Evolutionary conservation across 352 stramenopile species (phyloP).

Genomic region (Pythium periplocum): DNA sequence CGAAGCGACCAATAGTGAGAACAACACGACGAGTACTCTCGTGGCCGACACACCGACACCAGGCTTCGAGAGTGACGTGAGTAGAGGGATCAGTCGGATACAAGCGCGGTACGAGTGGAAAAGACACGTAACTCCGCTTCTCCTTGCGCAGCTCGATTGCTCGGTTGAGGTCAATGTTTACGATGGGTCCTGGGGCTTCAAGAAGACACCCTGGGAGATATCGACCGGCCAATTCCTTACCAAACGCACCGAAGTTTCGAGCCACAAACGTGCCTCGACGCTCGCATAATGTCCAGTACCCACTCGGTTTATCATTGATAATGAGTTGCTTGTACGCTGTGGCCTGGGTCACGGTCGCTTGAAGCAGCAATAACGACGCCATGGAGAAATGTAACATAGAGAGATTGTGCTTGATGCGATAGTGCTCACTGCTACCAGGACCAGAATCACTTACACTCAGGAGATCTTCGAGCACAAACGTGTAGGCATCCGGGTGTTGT

Average conservation of each 20-base stretch:
- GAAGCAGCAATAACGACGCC: constrained; percentile 74
- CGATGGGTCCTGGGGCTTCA: constrained; percentile 67
- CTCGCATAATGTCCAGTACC: constrained; percentile 88
- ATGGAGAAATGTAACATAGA: constrained; percentile 84
- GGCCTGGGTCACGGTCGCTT: constrained; percentile 69
- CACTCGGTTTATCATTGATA: constrained; percentile 47
- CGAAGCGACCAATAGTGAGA: constrained; percentile 70
- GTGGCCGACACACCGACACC: constrained; percentile 65
- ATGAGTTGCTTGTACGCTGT: constrained; percentile 81
- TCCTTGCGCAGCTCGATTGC: constrained; percentile 54
- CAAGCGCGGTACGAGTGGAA: constrained; percentile 31
- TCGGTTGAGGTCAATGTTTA: constrained; percentile 81
- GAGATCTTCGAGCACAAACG: constrained; percentile 79
- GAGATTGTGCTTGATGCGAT: constrained; percentile 81
- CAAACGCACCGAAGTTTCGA: constrained; percentile 61
- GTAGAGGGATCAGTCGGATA: constrained; percentile 34
- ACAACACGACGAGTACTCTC: constrained; percentile 66
- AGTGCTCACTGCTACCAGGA: constrained; percentile 22
- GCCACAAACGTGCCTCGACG: constrained; percentile 62
- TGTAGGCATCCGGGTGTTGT: constrained; percentile 54
- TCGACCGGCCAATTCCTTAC: constrained; percentile 35
- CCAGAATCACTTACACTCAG: constrained; percentile 15
- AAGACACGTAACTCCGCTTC: constrained; percentile 46
- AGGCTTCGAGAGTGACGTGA: constrained; percentile 70
- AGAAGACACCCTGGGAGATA: constrained; percentile 62